Evolutionary conservation across 1,139 yeast species (phyloP), one percentile per base, ranked within the genome.

Genomic region (Sugiyamaella paludigena): DNA sequence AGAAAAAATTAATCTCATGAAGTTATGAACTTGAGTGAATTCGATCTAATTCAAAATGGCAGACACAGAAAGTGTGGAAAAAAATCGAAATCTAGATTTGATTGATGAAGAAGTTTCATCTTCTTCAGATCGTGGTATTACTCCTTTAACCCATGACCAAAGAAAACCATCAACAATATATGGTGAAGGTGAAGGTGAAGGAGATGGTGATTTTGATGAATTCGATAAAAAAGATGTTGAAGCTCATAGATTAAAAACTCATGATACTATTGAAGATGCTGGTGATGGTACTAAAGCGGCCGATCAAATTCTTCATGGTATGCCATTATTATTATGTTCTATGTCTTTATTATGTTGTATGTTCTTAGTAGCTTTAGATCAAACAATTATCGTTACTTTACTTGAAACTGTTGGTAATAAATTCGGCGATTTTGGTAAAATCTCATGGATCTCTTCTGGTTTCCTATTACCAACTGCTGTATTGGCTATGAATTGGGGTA

Each of bases 371-470:
- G 87, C 88, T 0, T 65, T 84, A 36, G 91, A 84, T 61, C 84
- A 81, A 58, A 83, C 88, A 9, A 83, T 84, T 53, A 79, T 81
- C 1, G 69, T 80, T 1, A 80, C 88, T 2, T 69, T 82, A 6
- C 67, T 83, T 47, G 74, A 82, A 7, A 71, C 72, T 1, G 82
- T 84, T 4, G 81, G 84, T 2, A 67, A 70, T 43, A 70, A 80
- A 55, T 83, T 84, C 62, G 62, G 73, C 38, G 74, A 75, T 8
- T 80, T 80, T 58, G 75, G 77, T 15, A 75, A 80, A 56, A 70
- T 81, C 16, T 82, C 82, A 4, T 82, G 88, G 87, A 59, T 82
- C 32, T 70, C 80, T 6, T 68, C 83, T 1, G 87, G 83, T 2
- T 84, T 76, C 63, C 64, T 81, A 59, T 67, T 84, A 40, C 80